Conservation (phyloP, 2,329 filamentous ascomycete species). For the Cytospora paraplurivora region DNA sequence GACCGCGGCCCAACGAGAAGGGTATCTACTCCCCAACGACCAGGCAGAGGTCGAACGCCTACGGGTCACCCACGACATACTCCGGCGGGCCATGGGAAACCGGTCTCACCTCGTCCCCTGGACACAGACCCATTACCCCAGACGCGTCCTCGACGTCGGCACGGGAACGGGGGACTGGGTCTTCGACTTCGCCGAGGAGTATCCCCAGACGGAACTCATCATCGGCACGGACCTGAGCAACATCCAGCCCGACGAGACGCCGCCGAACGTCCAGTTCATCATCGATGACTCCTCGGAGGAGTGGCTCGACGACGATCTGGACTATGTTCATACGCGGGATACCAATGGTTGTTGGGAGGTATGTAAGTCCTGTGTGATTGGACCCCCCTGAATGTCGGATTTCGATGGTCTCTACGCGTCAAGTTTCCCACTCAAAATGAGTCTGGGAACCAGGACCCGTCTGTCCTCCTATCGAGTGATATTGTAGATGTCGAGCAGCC, state of each 20-base stretch:
- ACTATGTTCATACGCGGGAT: conserved; percentile 56
- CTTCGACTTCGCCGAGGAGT: conserved; percentile 66
- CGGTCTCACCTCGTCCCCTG: conserved; percentile 38
- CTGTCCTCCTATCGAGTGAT: background rate
- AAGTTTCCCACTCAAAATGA: too few species aligned
- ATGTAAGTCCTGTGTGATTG: background rate
- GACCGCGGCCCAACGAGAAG: conserved; percentile 29
- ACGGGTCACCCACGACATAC: conserved; percentile 37
- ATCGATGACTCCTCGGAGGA: conserved; percentile 65
- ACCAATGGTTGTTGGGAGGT: conserved; percentile 52
- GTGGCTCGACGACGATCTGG: conserved; percentile 57
- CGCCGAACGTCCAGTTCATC: conserved; percentile 73
- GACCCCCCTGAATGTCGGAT: background rate
- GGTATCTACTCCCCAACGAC: conserved; percentile 42
- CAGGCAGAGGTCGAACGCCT: conserved; percentile 37
- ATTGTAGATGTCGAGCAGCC: background rate
- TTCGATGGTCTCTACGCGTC: background rate
- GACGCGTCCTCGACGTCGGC: conserved; percentile 42
- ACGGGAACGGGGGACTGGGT: conserved; percentile 66
- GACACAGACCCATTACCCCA: conserved; percentile 33
- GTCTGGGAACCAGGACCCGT: background rate
- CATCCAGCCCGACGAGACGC: conserved; percentile 66
- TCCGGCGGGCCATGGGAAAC: conserved; percentile 37
- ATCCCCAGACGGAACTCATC: conserved; percentile 56
- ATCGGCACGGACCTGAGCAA: conserved; percentile 68